Base-by-base conservation (phyloP, 23 red algal genomes). In the Cyanidiococcus yangmingshanensis region DNA sequence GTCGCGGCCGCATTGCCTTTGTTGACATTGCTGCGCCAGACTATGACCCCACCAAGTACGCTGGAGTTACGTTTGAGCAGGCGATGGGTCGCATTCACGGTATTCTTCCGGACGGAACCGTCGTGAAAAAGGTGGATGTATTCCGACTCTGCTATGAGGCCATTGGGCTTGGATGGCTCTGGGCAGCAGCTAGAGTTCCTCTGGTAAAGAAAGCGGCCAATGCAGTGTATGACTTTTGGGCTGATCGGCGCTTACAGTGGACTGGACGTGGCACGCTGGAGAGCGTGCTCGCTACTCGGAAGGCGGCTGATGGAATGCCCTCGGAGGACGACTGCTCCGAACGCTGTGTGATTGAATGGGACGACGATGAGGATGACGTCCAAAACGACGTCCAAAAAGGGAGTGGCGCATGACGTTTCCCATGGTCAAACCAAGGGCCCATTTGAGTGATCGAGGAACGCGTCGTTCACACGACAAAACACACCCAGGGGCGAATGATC, bases 11-110 rank as follows among this genome's bases (percentile, higher is more conserved):
- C 76, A 34, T 96, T 32, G 34, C 21, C 7, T 96, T 90, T 74
- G 86, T 89, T n/a, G 91, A 96, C 77, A 87, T 96, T 37, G 76
- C 91, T 0, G 59, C 76, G 36, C 50, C 37, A 0, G 50, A 39
- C 18, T 96, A 96, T 39, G 71, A 78, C 24, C 40, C 86, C 12
- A 7, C 58, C 0, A 24, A 27, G 35, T 74, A 95, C 27, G 82
- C 18, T 17, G 51, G 57, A 68, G 36, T 89, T 39, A 58, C 37
- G 29, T 95, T 83, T 57, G 83, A 86, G 41, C 45, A 39, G 17
- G 91, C 86, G 25, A 96, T 96, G 83, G 82, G 91, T 41, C 29
- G 68, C 16, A 87, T 95, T 17, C 91, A 95, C 79, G 86, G 71
- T 58, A 80, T 95, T 58, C 76, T 76, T 17, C 39, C 57, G 1